Percentiles rank a stretch among this genome's conserved stretches.
Conservation (phyloP, 2,329 filamentous ascomycete genomes). For the Colletotrichum siamense region DNA sequence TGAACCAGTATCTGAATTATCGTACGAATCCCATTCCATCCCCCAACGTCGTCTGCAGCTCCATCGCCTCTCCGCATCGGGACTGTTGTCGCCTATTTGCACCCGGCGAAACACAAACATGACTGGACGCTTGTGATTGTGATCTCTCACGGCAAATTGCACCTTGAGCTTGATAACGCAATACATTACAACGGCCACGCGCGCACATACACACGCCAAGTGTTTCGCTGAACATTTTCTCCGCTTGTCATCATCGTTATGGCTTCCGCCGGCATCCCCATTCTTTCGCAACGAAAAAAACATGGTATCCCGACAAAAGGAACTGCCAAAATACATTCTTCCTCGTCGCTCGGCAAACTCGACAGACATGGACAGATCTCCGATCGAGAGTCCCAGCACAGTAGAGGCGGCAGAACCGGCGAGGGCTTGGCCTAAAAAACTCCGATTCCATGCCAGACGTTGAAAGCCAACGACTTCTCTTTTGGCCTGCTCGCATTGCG, state of each 20-base stretch:
- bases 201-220: not conserved
- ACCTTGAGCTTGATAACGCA: not conserved
- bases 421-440: not conserved
- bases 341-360: not conserved
- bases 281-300: not conserved
- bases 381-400: not conserved
- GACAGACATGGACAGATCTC: not conserved
- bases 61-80: not conserved
- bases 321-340: not conserved
- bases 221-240: not conserved
- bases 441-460: conserved; percentile 16
- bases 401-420: not conserved
- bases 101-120: not conserved
- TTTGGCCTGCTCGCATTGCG: conserved; percentile 18
- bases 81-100: not conserved
- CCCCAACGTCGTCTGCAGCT: not conserved
- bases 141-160: not conserved
- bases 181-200: not conserved
- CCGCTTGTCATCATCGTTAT: not conserved
- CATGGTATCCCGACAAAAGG: not conserved
- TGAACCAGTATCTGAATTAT: not conserved
- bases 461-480: conserved; percentile 12
- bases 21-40: not conserved
- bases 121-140: not conserved
- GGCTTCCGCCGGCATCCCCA: not conserved